phyloP scores from a whole-genome alignment of 352 stramenopile genomes.

The Salisapilia sapeloensis region DNA sequence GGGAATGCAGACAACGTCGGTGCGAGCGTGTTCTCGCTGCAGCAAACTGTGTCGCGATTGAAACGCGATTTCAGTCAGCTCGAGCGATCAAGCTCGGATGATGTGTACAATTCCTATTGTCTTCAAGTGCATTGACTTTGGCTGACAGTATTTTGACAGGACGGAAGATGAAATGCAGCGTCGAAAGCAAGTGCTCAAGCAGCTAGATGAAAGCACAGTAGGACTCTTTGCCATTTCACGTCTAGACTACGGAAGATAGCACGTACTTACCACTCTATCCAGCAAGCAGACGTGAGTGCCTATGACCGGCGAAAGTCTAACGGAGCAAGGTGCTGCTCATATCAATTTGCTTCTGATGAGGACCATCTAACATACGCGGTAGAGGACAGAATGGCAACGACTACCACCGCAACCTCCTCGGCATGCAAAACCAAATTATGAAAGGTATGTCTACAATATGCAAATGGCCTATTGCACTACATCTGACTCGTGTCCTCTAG shows the following conservation, averaged over 20 bases:
- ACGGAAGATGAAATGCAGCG: too few species aligned
- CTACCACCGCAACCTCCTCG: slow-evolving; percentile 31
- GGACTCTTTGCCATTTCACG: too few species aligned
- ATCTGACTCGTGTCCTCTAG: slow-evolving; percentile 7
- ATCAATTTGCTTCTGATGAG: background rate
- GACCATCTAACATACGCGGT: background rate
- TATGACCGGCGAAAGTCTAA: too few species aligned
- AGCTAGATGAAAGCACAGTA: too few species aligned
- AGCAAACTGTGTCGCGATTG: slow-evolving; percentile 67
- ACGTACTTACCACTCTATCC: too few species aligned
- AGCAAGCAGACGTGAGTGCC: too few species aligned
- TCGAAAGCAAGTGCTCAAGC: too few species aligned
- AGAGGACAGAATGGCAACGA: slow-evolving; percentile 10
- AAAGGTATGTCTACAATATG: slow-evolving; percentile 16
- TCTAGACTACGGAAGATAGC: too few species aligned
- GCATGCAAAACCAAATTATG: slow-evolving; percentile 84
- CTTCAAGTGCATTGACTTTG: slow-evolving; percentile 1
- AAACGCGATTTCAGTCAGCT: slow-evolving; percentile 74
- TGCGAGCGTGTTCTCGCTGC: slow-evolving; percentile 69
- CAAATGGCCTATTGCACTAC: background rate
- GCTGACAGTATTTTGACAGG: background rate
- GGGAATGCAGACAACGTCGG: slow-evolving; percentile 41
- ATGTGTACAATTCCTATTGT: background rate
- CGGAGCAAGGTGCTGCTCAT: background rate
- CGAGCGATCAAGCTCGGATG: slow-evolving; percentile 27